Evolutionary conservation across 192 early-diverging fungal genomes (phyloP).

Genomic region (Coemansia sp.): DNA sequence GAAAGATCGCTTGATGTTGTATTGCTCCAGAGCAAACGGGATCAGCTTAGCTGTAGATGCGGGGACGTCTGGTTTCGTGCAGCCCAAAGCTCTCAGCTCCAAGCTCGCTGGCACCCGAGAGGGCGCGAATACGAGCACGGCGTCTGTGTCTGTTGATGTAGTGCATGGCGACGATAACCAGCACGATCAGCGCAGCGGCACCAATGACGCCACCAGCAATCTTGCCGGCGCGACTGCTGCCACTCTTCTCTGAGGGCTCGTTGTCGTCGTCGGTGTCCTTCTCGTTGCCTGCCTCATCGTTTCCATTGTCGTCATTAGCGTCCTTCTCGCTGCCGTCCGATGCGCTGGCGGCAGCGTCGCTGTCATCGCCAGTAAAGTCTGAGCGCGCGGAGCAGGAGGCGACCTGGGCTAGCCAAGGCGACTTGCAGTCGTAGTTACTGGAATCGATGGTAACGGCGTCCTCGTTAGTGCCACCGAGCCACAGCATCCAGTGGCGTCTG

Average conservation of each 20-base stretch:
- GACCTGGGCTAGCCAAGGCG: conserved; percentile 34
- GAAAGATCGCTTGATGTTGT: not conserved
- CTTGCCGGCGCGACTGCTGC: conserved; percentile 35
- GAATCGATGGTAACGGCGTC: conserved; percentile 13
- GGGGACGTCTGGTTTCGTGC: conserved; percentile 10
- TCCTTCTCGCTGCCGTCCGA: not conserved
- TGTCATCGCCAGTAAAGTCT: conserved; percentile 36
- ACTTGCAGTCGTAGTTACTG: conserved; percentile 38
- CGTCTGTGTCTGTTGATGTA: conserved; percentile 45
- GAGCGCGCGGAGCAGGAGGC: conserved; percentile 24
- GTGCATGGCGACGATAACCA: conserved; percentile 42
- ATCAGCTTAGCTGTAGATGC: conserved; percentile 11
- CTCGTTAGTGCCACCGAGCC: conserved; percentile 44
- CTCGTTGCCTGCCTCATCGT: not conserved
- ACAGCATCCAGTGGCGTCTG: conserved; percentile 30
- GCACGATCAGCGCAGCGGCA: conserved; percentile 17
- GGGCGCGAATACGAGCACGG: conserved; percentile 28
- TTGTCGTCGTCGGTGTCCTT: not conserved
- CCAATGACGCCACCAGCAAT: conserved; percentile 48
- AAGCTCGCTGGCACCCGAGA: conserved; percentile 19
- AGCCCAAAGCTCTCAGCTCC: conserved; percentile 39
- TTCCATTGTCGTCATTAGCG: not conserved
- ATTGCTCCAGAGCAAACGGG: not conserved
- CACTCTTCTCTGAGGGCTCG: not conserved
- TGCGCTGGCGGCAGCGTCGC: not conserved